Evolutionary conservation across 1,139 yeast species (phyloP).

Genomic region (Hyphopichia burtonii): DNA sequence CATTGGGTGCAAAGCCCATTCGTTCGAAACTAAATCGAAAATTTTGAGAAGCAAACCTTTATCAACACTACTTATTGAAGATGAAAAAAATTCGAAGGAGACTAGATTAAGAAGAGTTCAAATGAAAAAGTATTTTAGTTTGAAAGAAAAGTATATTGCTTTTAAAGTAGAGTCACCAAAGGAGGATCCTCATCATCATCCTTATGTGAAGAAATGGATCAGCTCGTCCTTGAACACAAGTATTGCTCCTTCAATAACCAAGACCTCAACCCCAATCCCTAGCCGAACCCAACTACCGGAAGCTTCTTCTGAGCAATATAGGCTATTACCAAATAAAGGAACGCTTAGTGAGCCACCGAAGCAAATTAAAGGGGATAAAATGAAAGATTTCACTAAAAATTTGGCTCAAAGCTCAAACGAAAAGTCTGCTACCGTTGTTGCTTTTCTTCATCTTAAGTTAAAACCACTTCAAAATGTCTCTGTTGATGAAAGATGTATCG

Average conservation of each 20-base stretch:
- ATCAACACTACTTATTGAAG: conserved; percentile 6
- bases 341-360: no score
- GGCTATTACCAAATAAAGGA: no score
- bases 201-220: no score
- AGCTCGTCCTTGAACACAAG: no score
- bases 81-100: conserved; percentile 3
- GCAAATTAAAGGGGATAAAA: not conserved
- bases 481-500: not conserved
- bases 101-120: conserved; percentile 2
- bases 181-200: no score
- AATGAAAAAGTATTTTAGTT: conserved; percentile 3
- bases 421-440: conserved; percentile 3
- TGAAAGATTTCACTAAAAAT: conserved; percentile 7
- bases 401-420: conserved; percentile 16
- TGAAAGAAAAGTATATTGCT: conserved; percentile 1
- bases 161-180: no score
- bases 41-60: conserved; percentile 13
- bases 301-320: no score
- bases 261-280: no score
- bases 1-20: conserved; percentile 14
- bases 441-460: conserved; percentile 19
- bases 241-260: no score
- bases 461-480: conserved; percentile 4
- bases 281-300: no score
- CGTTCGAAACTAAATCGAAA: conserved; percentile 8